phyloP scores from a whole-genome alignment of 2,329 filamentous ascomycete species.

The Septoria petroselini region DNA sequence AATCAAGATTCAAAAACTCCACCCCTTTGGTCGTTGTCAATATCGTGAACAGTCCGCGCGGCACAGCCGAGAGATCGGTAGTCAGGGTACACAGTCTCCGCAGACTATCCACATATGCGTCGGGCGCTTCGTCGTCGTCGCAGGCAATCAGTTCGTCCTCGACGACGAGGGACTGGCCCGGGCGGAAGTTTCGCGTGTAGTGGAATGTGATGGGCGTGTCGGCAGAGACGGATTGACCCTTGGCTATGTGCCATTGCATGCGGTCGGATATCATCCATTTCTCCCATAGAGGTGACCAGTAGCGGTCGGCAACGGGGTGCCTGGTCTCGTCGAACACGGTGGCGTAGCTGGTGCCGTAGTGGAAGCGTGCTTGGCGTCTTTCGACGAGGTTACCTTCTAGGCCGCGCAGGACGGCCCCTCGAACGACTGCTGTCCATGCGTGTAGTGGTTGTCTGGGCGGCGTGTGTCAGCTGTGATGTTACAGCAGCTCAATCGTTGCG shows the following conservation, averaged over 20 bases:
- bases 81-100: constrained; percentile 72
- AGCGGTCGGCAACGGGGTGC: constrained; percentile 69
- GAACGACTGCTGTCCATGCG: constrained; percentile 76
- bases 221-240: constrained; percentile 72
- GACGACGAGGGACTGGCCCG: constrained; percentile 71
- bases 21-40: constrained; percentile 75
- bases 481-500: too few relatives aligned
- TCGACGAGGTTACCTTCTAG: constrained; percentile 78
- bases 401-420: constrained; percentile 71
- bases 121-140: constrained; percentile 64
- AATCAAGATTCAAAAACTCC: constrained; percentile 79
- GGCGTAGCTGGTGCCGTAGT: constrained; percentile 78
- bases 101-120: constrained; percentile 49
- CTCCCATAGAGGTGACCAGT: constrained; percentile 78
- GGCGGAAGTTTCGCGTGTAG: constrained; percentile 80
- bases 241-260: constrained; percentile 80
- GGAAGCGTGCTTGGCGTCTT: constrained; percentile 68
- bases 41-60: constrained; percentile 68
- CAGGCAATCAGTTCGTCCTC: constrained; percentile 78
- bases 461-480: not conserved
- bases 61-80: constrained; percentile 75
- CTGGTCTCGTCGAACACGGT: constrained; percentile 71
- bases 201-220: constrained; percentile 73
- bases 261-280: constrained; percentile 78
- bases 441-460: constrained; percentile 63